Evolutionary conservation across 1,139 yeast species (phyloP), one percentile per base, ranked within the genome.

Genomic region (Sugiyamaella xylanicola): DNA sequence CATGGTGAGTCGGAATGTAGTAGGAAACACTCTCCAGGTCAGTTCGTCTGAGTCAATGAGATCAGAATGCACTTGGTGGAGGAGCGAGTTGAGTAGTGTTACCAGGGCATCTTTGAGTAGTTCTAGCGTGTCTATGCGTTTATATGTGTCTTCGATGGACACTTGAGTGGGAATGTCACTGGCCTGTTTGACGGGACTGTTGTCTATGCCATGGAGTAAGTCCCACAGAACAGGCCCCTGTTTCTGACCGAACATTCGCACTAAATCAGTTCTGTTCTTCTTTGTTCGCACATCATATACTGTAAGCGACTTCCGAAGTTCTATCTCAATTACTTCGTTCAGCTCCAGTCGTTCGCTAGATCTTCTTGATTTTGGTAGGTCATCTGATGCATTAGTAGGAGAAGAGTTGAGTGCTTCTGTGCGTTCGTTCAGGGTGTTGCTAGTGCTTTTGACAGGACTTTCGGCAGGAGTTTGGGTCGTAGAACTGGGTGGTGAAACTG

Each of bases 61-160:
- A 44, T 69, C 71, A 1, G 52, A 51, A 1, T 44, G 36, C 2
- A 63, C 56, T 49, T 70, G 72, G 4, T 45, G 40, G 7, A 69
- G 48, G 2, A 69, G 63, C 2, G 66, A 61, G n/a, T 46, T 53
- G 2, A 60, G 55, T 5, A 70, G 58, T 13, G 59, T 55, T 17
- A 51, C 43, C 21, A 71, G 22, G 13, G 62, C 65, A 8, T 40
- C 43, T 1, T 43, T 53, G 15, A 65, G 62, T 3, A 32, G 57
- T 47, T 49, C 37, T 9, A 29, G 21, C 19, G 52, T 54, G 35
- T 56, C 57, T 22, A 20, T 48, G 16, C 50, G 32, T 29, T 51
- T 45, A 51, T 61, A 71, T 1, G 75, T 63, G 49, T 72, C 74
- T 58, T 72, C 76, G 15, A 72, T 65, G 3, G 74, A 67, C 15